Evolutionary conservation across 768 basidiomycete species (phyloP), one percentile per base, ranked within the genome.

Genomic region (Mycena venus): DNA sequence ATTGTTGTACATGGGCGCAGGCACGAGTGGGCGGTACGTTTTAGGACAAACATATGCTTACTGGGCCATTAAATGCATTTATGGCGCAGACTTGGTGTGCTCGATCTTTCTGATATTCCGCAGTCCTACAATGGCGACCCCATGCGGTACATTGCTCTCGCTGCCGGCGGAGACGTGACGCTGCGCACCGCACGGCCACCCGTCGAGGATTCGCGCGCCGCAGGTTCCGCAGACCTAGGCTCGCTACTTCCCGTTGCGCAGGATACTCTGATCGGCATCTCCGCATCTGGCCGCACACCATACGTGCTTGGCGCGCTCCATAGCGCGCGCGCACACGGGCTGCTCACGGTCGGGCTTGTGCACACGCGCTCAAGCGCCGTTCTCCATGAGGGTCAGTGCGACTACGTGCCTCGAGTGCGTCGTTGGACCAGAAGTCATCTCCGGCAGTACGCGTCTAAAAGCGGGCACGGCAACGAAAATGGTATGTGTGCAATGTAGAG

Each of bases 381-480:
- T 74, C 65, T 76, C 32, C 51, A 59, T 7, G 76, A 79, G 61
- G 80, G 78, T 4, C 75, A 77, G 27, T 80, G 81, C 47, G 76
- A 80, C 32, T 77, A 78, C 55, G 53, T 83, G 23, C 76, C n/a
- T 85, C 23, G 82, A 83, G 60, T 80, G 82, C 49, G 68, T 81
- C 15, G 81, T 82, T 1, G 84, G 83, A 14, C 78, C 83, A 4
- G 84, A 84, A 62, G 74, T 82, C 31, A 78, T 84, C 15, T 80
- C 83, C 1, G 83, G 84, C n/a, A 83, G 82, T 59, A 81, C 83
- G 53, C 79, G 84, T 21, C 74, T 85, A 78, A 84, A 85, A 75
- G 82, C 83, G 15, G 84, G 84, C 9, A 84, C 83, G n/a, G 84
- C 82, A 27, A 85, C 84, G 14, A 85, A 85, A 74, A 78, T 84